Conservation (phyloP, 2,329 filamentous ascomycete genomes). For the Sporothrix euskadiensis region DNA sequence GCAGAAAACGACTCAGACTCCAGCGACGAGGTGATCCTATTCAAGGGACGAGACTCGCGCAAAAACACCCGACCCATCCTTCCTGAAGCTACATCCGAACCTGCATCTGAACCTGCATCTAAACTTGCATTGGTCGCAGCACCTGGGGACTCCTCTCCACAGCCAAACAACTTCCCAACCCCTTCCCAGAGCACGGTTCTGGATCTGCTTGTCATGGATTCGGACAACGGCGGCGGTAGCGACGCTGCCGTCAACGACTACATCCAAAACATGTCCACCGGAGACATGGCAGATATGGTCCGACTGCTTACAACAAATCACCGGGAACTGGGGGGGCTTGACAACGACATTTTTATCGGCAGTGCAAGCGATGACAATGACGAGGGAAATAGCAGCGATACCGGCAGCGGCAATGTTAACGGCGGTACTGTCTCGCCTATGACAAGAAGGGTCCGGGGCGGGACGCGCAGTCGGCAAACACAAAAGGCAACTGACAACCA, state of each 20-base stretch:
- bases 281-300: conserved; percentile 40
- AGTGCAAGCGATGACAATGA: conserved; percentile 15
- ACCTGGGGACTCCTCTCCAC: not conserved
- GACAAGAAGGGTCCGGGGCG: not conserved
- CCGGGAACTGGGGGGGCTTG: conserved; percentile 48
- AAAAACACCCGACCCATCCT: not conserved
- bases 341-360: conserved; percentile 42
- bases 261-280: conserved; percentile 63
- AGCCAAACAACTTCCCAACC: not conserved
- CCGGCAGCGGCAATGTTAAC: conserved; percentile 18
- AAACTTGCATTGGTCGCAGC: not conserved
- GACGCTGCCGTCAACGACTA: conserved; percentile 68
- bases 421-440: conserved; percentile 33
- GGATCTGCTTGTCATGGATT: not conserved
- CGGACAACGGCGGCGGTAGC: conserved; percentile 40
- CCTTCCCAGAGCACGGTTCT: not conserved
- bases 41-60: conserved; percentile 44
- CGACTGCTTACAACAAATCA: conserved; percentile 37
- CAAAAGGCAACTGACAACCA: conserved; percentile 37
- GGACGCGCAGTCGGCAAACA: not conserved
- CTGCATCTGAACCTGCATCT: too few species aligned
- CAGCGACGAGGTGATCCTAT: conserved; percentile 73
- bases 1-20: conserved; percentile 51
- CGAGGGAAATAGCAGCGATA: not conserved
- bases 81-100: not conserved